Evolutionary conservation across 1,139 yeast genomes (phyloP).

Genomic region (Blastobotrys proliferans): DNA sequence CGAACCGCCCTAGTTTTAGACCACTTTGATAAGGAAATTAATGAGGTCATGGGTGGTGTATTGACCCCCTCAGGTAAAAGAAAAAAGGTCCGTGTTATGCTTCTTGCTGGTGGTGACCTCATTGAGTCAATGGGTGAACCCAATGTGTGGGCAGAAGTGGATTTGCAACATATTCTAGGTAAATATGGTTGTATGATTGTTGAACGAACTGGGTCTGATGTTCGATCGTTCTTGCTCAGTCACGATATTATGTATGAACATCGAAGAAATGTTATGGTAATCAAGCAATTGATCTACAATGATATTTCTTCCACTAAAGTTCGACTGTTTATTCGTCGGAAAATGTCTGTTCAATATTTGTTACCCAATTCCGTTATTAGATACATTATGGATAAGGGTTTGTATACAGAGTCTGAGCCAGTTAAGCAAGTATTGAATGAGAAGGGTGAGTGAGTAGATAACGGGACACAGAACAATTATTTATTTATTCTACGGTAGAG

Average conservation of each 20-base stretch:
- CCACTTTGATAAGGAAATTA: constrained; percentile 93
- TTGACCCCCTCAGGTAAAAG: constrained; percentile 65
- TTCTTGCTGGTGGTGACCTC: constrained; percentile 95
- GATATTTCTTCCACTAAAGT: constrained; percentile 96
- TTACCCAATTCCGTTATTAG: constrained; percentile 93
- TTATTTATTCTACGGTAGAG: not conserved
- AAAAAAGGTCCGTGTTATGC: constrained; percentile 90
- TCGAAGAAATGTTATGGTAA: constrained; percentile 85
- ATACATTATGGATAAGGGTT: constrained; percentile 86
- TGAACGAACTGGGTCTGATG: constrained; percentile 96
- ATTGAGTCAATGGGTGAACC: constrained; percentile 99
- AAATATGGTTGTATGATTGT: constrained; percentile 94
- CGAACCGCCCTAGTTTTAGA: constrained; percentile 94
- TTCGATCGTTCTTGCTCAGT: constrained; percentile 79
- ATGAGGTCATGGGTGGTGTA: constrained; percentile 86
- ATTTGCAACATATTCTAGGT: constrained; percentile 90
- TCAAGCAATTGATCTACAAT: constrained; percentile 91
- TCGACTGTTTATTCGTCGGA: constrained; percentile 82
- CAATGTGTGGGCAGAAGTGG: constrained; percentile 97
- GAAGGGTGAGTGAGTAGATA: constrained; percentile 25
- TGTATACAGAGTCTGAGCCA: constrained; percentile 87
- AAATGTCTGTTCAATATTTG: constrained; percentile 94
- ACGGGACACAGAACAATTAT: too few relatives aligned
- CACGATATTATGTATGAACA: constrained; percentile 98
- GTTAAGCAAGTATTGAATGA: constrained; percentile 77